Evolutionary conservation across 768 basidiomycete species (phyloP).

Genomic region (Amanita molliuscula): DNA sequence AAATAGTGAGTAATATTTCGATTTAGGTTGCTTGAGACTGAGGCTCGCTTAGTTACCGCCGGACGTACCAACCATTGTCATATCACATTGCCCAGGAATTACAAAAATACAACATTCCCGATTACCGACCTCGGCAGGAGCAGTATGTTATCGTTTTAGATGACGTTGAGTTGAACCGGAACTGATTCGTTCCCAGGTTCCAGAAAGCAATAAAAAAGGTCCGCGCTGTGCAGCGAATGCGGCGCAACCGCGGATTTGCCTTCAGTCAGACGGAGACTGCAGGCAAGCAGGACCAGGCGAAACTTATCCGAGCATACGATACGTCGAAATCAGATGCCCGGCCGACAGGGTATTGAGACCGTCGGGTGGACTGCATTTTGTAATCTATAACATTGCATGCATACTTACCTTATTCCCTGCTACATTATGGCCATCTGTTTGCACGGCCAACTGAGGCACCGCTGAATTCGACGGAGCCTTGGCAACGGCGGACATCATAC

Average conservation of each 20-base stretch:
- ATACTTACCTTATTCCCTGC: neutral
- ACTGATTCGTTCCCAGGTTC: conserved; percentile 44
- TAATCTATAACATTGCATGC: conserved; percentile 3
- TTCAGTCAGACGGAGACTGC: conserved; percentile 94
- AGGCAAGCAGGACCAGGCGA: conserved; percentile 78
- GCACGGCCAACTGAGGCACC: neutral
- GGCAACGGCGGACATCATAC: too few relatives aligned
- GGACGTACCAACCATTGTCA: conserved; percentile 84
- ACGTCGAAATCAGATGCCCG: conserved; percentile 65
- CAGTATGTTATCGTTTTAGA: conserved; percentile 48
- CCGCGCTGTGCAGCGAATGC: conserved; percentile 95
- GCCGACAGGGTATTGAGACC: conserved; percentile 61
- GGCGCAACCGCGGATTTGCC: conserved; percentile 92
- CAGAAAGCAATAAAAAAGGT: conserved; percentile 99
- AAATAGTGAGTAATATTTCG: conserved; percentile 68
- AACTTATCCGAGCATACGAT: conserved; percentile 80
- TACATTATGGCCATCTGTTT: conserved; percentile 1
- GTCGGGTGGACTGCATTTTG: neutral
- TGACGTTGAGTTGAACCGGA: conserved; percentile 1
- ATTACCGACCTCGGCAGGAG: conserved; percentile 94
- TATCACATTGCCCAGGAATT: conserved; percentile 98
- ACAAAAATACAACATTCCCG: conserved; percentile 98
- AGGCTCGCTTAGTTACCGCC: conserved; percentile 53
- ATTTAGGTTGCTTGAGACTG: conserved; percentile 4
- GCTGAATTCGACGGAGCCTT: neutral